phyloP scores from a whole-genome alignment of 148 eudicot species.

The Agrostemma githago region DNA sequence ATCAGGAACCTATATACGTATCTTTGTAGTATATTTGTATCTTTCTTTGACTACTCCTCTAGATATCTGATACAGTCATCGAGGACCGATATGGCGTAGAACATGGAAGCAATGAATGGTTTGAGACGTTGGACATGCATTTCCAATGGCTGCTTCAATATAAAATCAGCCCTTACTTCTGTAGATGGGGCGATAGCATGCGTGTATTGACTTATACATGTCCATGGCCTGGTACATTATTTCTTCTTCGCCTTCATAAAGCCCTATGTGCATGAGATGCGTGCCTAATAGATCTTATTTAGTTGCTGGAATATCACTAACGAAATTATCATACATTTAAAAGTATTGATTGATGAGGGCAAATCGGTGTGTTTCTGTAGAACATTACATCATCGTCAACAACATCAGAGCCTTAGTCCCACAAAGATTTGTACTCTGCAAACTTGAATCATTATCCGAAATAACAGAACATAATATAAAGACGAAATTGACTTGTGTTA shows the following conservation, averaged over 20 bases:
- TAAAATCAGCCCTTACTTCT: conserved; percentile 91
- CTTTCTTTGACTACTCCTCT: conserved; percentile 35
- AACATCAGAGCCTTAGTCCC: too few relatives aligned
- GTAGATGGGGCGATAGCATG: conserved; percentile 98
- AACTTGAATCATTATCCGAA: too few relatives aligned
- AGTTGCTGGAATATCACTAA: too few relatives aligned
- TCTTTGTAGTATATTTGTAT: conserved; percentile 8
- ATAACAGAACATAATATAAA: too few relatives aligned
- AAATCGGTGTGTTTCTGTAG: not conserved
- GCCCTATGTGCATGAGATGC: not conserved
- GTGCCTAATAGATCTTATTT: too few relatives aligned
- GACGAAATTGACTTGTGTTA: not conserved
- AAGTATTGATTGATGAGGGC: not conserved
- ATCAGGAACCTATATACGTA: not conserved
- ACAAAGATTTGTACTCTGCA: too few relatives aligned
- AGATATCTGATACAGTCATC: conserved; percentile 98
- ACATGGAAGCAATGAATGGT: conserved; percentile 93
- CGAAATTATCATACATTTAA: too few relatives aligned
- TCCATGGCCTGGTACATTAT: conserved; percentile 88
- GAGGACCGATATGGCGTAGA: conserved; percentile 94
- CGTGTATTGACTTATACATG: conserved; percentile 91
- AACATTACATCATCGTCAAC: not conserved
- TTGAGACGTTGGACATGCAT: conserved; percentile 76
- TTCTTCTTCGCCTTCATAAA: not conserved
- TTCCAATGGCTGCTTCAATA: conserved; percentile 93